Evolutionary conservation across 2,329 filamentous ascomycete species (phyloP).

Genomic region (Clarireedia monteithiana): DNA sequence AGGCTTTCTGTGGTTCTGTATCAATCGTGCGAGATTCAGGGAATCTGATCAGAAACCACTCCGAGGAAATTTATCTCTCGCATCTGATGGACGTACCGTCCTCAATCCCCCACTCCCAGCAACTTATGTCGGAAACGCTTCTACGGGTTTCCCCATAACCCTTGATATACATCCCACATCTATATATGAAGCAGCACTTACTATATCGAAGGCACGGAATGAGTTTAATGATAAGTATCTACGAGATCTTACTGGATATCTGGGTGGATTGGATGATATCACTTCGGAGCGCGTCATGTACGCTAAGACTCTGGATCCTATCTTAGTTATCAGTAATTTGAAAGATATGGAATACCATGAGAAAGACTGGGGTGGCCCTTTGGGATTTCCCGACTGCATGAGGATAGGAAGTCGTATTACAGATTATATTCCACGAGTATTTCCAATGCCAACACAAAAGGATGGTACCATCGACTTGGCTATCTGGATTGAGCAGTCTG

Average conservation of each 20-base stretch:
- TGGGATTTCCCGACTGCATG: not conserved
- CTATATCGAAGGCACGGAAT: not conserved
- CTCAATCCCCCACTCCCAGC: not conserved
- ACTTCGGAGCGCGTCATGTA: not conserved
- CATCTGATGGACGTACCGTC: not conserved
- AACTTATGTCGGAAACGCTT: not conserved
- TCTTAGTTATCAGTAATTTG: slow-evolving; percentile 1
- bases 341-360: not conserved
- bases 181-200: not conserved
- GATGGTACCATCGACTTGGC: not conserved
- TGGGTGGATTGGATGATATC: not conserved
- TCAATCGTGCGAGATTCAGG: not conserved
- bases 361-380: not conserved
- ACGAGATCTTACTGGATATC: not conserved
- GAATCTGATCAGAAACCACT: not conserved
- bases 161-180: slow-evolving; percentile 1
- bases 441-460: not conserved
- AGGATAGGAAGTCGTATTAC: not conserved
- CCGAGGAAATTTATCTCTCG: not conserved
- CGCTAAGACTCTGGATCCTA: not conserved
- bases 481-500: slow-evolving; percentile 1
- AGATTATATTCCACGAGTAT: not conserved
- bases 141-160: not conserved
- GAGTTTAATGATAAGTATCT: not conserved
- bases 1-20: not conserved